Conservation (phyloP, 2,329 filamentous ascomycete genomes). For the Aureobasidium pullulans region DNA sequence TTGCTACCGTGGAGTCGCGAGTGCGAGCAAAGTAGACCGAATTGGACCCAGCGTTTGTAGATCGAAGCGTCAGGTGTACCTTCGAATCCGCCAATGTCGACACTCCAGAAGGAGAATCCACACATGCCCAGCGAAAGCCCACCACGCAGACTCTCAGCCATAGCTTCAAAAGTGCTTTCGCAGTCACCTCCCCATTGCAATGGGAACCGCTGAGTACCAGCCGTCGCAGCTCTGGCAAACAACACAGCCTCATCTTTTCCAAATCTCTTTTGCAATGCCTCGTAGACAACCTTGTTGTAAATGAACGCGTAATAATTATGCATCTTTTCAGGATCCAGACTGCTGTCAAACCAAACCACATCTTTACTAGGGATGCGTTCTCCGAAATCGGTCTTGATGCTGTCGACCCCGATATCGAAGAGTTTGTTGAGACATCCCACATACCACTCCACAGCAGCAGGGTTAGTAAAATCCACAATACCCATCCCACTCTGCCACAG, state of each 20-base stretch:
- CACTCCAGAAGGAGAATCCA: conserved; percentile 62
- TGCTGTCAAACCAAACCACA: conserved; percentile 56
- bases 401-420: conserved; percentile 62
- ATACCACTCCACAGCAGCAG: conserved; percentile 60
- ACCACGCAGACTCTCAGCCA: conserved; percentile 63
- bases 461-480: conserved; percentile 67
- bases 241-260: conserved; percentile 52
- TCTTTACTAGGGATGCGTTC: conserved; percentile 62
- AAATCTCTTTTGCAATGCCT: conserved; percentile 50
- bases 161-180: conserved; percentile 64
- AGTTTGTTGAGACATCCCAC: conserved; percentile 52
- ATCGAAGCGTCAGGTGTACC: conserved; percentile 55
- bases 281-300: conserved; percentile 64
- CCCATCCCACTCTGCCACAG: conserved; percentile 73
- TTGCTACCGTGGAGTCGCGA: conserved; percentile 62
- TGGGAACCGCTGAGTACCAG: conserved; percentile 63
- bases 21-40: conserved; percentile 63
- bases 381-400: conserved; percentile 70
- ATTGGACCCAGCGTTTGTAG: conserved; percentile 74
- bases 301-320: conserved; percentile 71
- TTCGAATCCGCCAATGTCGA: conserved; percentile 66
- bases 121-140: conserved; percentile 57
- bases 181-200: conserved; percentile 67
- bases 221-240: conserved; percentile 60
- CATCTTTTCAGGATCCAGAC: conserved; percentile 58